A percentile compares a stretch with the other conserved stretches of the same genome.
Conservation (phyloP, 257 asterid genomes). For the Paraleonurus japonicus region DNA sequence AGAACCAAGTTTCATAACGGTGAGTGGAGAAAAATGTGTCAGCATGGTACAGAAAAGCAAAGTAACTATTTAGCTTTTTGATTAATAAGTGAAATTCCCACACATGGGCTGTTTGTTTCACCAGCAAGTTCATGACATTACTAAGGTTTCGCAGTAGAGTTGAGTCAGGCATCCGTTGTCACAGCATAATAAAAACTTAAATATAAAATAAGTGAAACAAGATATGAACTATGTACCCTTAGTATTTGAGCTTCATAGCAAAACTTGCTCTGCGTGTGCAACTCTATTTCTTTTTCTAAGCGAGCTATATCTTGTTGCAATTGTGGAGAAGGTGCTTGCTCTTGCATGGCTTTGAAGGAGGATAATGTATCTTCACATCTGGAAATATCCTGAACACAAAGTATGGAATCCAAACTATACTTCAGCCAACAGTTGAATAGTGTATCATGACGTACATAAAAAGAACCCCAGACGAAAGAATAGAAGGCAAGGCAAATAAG, state of each 20-base stretch:
- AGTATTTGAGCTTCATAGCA: slow-evolving; percentile 98
- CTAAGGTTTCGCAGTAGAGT: not conserved
- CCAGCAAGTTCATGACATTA: slow-evolving; percentile 12
- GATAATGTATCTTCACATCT: slow-evolving; percentile 77
- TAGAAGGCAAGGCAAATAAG: not conserved
- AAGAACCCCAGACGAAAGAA: slow-evolving; percentile 9
- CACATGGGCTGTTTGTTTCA: not conserved
- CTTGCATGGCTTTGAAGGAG: slow-evolving; percentile 76
- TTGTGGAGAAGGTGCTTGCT: slow-evolving; percentile 73
- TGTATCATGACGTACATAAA: not conserved
- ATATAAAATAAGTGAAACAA: not conserved
- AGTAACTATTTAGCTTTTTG: not conserved
- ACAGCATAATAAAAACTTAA: not conserved
- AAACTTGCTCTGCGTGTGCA: slow-evolving; percentile 71
- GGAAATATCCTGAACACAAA: slow-evolving; percentile 74
- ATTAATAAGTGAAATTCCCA: not conserved
- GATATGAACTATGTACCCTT: slow-evolving; percentile 52
- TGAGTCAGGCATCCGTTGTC: not conserved
- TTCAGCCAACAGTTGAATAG: slow-evolving; percentile 21
- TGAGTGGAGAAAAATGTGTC: not conserved
- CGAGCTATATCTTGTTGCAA: slow-evolving; percentile 76
- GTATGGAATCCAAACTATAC: slow-evolving; percentile 17
- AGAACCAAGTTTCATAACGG: not conserved
- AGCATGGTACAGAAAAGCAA: not conserved
- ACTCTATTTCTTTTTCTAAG: slow-evolving; percentile 81